phyloP scores from a whole-genome alignment of 352 stramenopile species.

The Phytopythium aichiense region DNA sequence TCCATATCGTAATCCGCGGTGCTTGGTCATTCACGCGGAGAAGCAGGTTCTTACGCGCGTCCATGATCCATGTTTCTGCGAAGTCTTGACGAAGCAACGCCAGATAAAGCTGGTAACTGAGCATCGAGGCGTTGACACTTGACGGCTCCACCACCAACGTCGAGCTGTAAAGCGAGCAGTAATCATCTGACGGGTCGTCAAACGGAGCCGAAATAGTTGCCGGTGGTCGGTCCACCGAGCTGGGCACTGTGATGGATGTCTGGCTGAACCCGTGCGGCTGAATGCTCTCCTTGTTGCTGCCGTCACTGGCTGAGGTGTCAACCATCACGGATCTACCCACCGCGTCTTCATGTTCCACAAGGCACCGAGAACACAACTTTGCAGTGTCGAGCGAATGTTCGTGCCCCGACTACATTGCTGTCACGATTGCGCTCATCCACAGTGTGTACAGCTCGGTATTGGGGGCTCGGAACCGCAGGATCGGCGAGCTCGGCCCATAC shows the following conservation, averaged over 20 bases:
- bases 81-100: not conserved
- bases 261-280: not conserved
- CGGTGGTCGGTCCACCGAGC: not conserved
- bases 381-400: not conserved
- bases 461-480: constrained; percentile 1
- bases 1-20: not conserved
- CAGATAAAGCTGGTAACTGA: not conserved
- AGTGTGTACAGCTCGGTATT: not conserved
- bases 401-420: not conserved
- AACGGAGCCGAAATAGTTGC: not conserved
- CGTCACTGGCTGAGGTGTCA: not conserved
- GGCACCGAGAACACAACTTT: not conserved
- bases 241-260: not conserved
- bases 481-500: not conserved
- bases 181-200: accelerated
- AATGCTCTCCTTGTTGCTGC: not conserved
- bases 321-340: not conserved
- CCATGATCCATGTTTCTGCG: constrained; percentile 4
- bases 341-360: not conserved
- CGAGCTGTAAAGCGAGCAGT: not conserved
- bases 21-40: not conserved
- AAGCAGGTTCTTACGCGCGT: constrained; percentile 6
- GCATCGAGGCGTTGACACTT: not conserved
- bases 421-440: constrained; percentile 1
- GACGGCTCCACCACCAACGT: not conserved